Evolutionary conservation across 2,329 filamentous ascomycete species (phyloP).

Genomic region (Fusarium sp.): DNA sequence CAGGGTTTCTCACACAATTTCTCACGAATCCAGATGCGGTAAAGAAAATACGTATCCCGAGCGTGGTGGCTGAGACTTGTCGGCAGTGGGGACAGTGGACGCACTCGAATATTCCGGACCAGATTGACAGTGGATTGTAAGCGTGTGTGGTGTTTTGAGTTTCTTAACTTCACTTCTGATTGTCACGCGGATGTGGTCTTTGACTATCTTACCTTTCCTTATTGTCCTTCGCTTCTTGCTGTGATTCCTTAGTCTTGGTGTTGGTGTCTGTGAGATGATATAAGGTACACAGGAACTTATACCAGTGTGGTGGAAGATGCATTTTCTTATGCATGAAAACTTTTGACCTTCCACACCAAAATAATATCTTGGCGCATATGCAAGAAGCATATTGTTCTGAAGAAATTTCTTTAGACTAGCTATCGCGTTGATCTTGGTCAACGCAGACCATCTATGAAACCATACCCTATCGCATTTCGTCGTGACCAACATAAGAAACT

Average conservation of each 20-base stretch:
- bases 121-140: conserved; percentile 68
- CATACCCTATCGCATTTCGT: conserved; percentile 21
- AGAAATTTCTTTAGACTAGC: conserved; percentile 8
- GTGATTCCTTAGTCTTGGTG: too few relatives aligned
- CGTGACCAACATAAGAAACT: conserved; percentile 38
- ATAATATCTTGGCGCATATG: not conserved
- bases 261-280: not conserved
- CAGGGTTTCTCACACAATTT: conserved; percentile 66
- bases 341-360: conserved; percentile 5
- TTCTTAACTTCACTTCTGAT: not conserved
- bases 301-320: not conserved
- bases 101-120: conserved; percentile 59
- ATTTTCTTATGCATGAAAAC: conserved; percentile 4
- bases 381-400: not conserved
- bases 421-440: conserved; percentile 9
- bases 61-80: conserved; percentile 65
- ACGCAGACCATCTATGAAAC: conserved; percentile 18
- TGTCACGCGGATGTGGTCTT: not conserved
- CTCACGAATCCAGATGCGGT: conserved; percentile 60
- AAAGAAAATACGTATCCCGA: conserved; percentile 58
- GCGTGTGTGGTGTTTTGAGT: not conserved
- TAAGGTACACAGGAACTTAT: not conserved
- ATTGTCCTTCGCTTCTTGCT: too few relatives aligned
- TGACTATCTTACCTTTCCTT: too few relatives aligned
- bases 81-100: conserved; percentile 66